Conservation (phyloP, 345 rosid genomes). For the Melastoma malabathricum region DNA sequence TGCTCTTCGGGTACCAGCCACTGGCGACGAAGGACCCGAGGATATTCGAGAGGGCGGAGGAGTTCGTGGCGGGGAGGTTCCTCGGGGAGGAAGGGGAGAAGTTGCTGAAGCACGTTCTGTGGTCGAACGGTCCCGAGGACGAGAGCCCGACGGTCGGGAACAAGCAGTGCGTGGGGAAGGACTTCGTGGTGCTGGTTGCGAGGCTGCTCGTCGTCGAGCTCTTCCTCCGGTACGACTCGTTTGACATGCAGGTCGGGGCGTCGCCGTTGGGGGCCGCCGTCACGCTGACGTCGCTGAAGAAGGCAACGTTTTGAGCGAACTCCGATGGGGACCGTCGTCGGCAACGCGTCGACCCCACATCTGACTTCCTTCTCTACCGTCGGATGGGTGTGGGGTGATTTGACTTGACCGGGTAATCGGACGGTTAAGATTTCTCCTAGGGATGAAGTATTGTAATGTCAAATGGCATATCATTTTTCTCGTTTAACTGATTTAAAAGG, state of each 20-base stretch:
- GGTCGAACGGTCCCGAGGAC: conserved; percentile 41
- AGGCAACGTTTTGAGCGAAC: conserved; percentile 8
- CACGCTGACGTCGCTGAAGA: conserved; percentile 30
- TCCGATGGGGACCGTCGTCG: no score
- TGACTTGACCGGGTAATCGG: no score
- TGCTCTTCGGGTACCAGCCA: conserved; percentile 41
- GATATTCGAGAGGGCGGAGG: conserved; percentile 23
- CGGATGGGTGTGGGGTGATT: no score
- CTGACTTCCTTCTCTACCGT: no score
- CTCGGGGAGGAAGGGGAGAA: conserved; percentile 24
- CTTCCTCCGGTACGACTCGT: conserved; percentile 40
- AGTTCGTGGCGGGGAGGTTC: conserved; percentile 30
- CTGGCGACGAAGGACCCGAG: conserved; percentile 29
- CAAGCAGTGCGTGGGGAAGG: conserved; percentile 43
- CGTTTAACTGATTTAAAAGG: no score
- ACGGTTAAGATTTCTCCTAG: no score
- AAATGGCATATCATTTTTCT: no score
- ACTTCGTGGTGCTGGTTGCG: conserved; percentile 28
- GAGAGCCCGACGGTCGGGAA: conserved; percentile 24
- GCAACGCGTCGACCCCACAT: no score
- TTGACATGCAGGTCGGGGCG: conserved; percentile 11
- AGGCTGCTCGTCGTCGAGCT: conserved; percentile 33
- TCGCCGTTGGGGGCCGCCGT: conserved; percentile 11
- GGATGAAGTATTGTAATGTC: no score
- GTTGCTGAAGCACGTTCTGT: conserved; percentile 31